A percentile compares a stretch with the other conserved stretches of the same genome.
Evolutionary conservation across 768 basidiomycete species (phyloP).

Genomic region (Punctularia strigosozonata): DNA sequence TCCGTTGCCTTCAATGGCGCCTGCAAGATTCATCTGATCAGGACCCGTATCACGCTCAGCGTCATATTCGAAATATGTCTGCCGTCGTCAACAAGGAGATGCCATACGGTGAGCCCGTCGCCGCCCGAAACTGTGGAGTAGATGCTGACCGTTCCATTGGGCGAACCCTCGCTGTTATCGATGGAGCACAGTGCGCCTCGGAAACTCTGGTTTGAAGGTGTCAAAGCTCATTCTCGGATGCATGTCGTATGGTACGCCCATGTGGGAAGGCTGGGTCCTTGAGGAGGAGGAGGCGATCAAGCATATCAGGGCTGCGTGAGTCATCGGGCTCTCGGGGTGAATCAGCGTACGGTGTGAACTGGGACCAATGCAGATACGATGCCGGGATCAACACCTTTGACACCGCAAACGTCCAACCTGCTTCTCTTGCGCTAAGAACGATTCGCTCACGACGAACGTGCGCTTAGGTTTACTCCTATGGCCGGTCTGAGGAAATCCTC

Average conservation of each 20-base stretch:
- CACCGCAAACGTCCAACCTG: constrained; percentile 18
- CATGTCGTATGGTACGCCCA: constrained; percentile 31
- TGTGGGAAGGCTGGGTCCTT: constrained; percentile 44
- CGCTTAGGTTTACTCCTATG: constrained; percentile 26
- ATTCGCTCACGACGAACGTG: neutral
- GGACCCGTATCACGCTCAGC: too few species aligned
- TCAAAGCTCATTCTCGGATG: constrained; percentile 39
- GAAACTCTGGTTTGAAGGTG: constrained; percentile 37
- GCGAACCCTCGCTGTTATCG: constrained; percentile 2
- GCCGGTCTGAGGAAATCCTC: constrained; percentile 30
- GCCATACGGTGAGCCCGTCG: constrained; percentile 19
- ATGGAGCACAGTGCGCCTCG: constrained; percentile 32
- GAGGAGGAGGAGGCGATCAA: constrained; percentile 32
- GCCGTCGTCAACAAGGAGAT: constrained; percentile 11
- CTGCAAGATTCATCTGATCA: too few species aligned
- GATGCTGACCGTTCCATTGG: neutral
- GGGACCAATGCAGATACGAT: constrained; percentile 24
- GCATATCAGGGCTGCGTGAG: constrained; percentile 37
- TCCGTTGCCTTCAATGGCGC: too few species aligned
- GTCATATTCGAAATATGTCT: too few species aligned
- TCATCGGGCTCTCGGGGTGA: too few species aligned
- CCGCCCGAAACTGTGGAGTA: neutral
- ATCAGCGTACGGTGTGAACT: too few species aligned
- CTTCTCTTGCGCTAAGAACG: neutral
- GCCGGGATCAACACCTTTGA: constrained; percentile 29